Base-by-base conservation (phyloP, 2,329 filamentous ascomycete genomes). In the Epichloe hybrida region DNA sequence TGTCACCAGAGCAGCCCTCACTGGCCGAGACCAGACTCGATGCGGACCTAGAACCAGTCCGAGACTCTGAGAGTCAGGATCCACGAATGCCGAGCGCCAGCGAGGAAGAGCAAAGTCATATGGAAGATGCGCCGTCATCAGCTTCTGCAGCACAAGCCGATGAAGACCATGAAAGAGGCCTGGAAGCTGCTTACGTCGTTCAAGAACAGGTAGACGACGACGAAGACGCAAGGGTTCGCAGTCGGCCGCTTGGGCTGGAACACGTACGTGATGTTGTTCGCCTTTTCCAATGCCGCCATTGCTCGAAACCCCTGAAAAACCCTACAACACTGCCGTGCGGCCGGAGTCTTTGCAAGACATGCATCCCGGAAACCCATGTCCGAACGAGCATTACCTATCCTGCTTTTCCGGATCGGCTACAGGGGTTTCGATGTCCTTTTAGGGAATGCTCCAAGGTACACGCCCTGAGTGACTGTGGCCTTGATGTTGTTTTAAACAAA, bases 291-390 rank as follows among this genome's bases (percentile, higher is more conserved):
- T 96, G 90, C 63, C 76, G 76, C 11, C 70, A 77, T 55, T 95
- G 90, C 65, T 86, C 83, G 3, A 72, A 71, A 42, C 83, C 84
- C 1, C 71, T 93, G 34, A 72, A 69, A 44, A 73, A 79, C 8
- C 86, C 89, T 5, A 74, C 88, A 51, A 86, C 86, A 0, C 70
- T 95, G 4, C 88, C 89, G 5, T 96, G 90, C 63, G 88, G 89
- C 31, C 80, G 84, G 61, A 83, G 83, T 11, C 66, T 95, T 11
- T 96, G 90, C 68, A 81, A 77, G 59, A 65, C 66, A 47, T 96
- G 90, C 65, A 68, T 95, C 2, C 89, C 89, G 1, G 67, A 77
- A 45, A 68, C 81, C 2, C 77, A 83, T 58, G 64, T 73, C 15
- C 78, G 88, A 43, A 71, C 72, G 46, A 80, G 87, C 54, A 86